phyloP scores from a whole-genome alignment of 2,329 filamentous ascomycete species.

The Pseudovirgaria hyperparasitica region DNA sequence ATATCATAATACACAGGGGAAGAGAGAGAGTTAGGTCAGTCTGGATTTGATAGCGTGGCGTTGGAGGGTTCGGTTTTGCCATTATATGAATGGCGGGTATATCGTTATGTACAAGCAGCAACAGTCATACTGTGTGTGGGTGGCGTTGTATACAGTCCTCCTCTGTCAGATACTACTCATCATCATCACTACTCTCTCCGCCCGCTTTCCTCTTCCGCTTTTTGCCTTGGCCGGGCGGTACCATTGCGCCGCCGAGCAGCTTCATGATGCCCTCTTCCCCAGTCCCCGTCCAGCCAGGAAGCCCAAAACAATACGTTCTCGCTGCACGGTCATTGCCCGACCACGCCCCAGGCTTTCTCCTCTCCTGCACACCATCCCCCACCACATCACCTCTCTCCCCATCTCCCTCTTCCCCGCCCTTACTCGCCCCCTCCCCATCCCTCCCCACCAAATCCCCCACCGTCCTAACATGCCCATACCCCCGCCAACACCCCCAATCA shows the following conservation, averaged over 20 bases:
- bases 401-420: slow-evolving; percentile 32
- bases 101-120: too few relatives aligned
- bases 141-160: too few relatives aligned
- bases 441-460: slow-evolving; percentile 42
- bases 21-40: not conserved
- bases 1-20: slow-evolving; percentile 49
- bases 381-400: slow-evolving; percentile 26
- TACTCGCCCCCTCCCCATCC: slow-evolving; percentile 36
- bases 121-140: too few relatives aligned
- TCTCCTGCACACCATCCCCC: slow-evolving; percentile 5
- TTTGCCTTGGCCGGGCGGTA: slow-evolving; percentile 1
- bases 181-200: slow-evolving; percentile 1
- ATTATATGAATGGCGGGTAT: too few relatives aligned
- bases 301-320: too few relatives aligned
- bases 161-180: slow-evolving; percentile 7
- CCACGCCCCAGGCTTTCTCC: slow-evolving; percentile 11
- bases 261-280: too few relatives aligned
- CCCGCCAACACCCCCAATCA: slow-evolving; percentile 52
- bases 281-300: too few relatives aligned
- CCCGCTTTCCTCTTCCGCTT: slow-evolving; percentile 9
- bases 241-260: too few relatives aligned
- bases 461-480: slow-evolving; percentile 62
- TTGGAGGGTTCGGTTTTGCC: not conserved
- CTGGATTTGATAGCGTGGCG: slow-evolving; percentile 4
- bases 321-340: not conserved